Conservation (phyloP, 805 yeast genomes). For the Lipomyces anomalus region DNA sequence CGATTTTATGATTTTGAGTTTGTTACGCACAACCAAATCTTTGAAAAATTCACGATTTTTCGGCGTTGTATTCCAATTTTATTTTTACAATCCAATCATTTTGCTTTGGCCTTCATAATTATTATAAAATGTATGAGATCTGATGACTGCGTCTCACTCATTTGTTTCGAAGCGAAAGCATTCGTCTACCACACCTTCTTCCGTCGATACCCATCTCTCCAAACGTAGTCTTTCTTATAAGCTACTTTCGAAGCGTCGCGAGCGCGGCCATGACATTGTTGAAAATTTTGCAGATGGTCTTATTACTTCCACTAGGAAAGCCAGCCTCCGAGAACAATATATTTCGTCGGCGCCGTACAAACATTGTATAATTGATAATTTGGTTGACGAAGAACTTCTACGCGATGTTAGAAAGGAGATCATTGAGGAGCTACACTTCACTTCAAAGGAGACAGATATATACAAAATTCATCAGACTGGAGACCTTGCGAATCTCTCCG, state of each 20-base stretch:
- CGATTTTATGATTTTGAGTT: too few relatives aligned
- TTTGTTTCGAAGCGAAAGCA: background rate
- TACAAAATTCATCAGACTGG: constrained; percentile 83
- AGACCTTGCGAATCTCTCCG: constrained; percentile 85
- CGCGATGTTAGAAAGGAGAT: constrained; percentile 82
- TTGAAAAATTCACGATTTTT: too few relatives aligned
- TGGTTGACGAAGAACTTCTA: constrained; percentile 71
- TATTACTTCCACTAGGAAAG: constrained; percentile 1
- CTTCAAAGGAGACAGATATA: constrained; percentile 94
- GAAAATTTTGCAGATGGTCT: background rate
- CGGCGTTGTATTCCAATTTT: too few relatives aligned
- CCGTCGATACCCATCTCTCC: background rate
- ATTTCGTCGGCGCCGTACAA: constrained; percentile 65
- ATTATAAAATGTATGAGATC: too few relatives aligned
- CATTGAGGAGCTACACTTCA: constrained; percentile 74
- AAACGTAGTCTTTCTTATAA: background rate
- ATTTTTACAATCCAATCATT: too few relatives aligned
- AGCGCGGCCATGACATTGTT: background rate
- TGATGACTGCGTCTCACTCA: too few relatives aligned
- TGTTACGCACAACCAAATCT: too few relatives aligned
- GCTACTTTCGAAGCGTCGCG: background rate
- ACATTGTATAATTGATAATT: constrained; percentile 77
- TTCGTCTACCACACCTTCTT: background rate
- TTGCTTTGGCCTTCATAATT: too few relatives aligned
- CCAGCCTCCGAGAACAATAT: constrained; percentile 30